Percentiles rank a stretch among this genome's conserved stretches.
phyloP scores from a whole-genome alignment of 768 basidiomycete genomes.

The Termitomyces sp. region DNA sequence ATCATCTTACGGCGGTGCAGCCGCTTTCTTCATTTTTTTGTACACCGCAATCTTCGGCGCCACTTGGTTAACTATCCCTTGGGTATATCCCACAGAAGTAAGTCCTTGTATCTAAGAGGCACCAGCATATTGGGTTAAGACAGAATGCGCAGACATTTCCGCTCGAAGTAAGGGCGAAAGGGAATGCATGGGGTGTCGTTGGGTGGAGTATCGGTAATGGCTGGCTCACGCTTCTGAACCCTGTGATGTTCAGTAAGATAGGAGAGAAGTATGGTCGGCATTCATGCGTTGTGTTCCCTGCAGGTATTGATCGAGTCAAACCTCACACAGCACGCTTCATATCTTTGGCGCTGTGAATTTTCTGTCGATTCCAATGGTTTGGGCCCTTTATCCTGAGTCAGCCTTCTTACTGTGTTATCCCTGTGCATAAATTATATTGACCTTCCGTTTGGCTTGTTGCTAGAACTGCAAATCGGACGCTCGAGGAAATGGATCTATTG shows the following conservation, averaged over 20 bases:
- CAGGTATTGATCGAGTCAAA: not conserved
- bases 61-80: constrained; percentile 41
- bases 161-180: constrained; percentile 36
- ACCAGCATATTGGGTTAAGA: not conserved
- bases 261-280: constrained; percentile 23
- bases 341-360: constrained; percentile 39
- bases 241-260: constrained; percentile 36
- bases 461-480: constrained; percentile 32
- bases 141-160: constrained; percentile 29
- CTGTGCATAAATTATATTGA: not conserved
- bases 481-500: constrained; percentile 39
- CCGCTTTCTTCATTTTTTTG: constrained; percentile 37
- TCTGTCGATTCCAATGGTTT: constrained; percentile 35
- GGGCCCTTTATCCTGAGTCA: constrained; percentile 40
- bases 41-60: constrained; percentile 39
- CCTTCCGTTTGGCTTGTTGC: not conserved
- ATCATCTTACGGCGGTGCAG: constrained; percentile 32
- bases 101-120: not conserved
- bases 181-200: constrained; percentile 40
- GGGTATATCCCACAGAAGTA: constrained; percentile 27
- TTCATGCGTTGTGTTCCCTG: not conserved
- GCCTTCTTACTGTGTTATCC: not conserved
- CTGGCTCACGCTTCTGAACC: constrained; percentile 38
- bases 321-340: constrained; percentile 31
- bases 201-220: constrained; percentile 39